Percentiles rank a stretch among this genome's conserved stretches.
phyloP scores from a whole-genome alignment of 1,284 basidiomycete genomes.

The Rhodotorula sp. region DNA sequence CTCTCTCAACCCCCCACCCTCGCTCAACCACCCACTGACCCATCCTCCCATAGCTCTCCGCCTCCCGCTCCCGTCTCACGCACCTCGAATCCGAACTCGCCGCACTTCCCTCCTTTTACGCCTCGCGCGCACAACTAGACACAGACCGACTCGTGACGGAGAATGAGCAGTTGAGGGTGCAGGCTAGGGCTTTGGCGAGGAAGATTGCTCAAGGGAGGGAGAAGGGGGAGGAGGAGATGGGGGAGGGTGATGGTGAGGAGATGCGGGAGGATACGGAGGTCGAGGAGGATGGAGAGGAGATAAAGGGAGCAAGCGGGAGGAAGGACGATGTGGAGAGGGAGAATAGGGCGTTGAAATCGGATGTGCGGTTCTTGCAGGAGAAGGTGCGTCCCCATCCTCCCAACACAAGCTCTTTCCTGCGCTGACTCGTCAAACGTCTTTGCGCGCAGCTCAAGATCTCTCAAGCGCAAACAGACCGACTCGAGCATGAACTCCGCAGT shows the following conservation, averaged over 20 bases:
- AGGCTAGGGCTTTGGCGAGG: slow-evolving; percentile 28
- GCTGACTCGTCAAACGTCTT: background rate
- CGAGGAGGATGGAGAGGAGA: background rate
- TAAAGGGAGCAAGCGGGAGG: background rate
- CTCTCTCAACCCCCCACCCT: background rate
- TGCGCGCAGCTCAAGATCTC: slow-evolving; percentile 21
- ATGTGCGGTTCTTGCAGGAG: slow-evolving; percentile 4
- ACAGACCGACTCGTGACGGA: slow-evolving; percentile 25
- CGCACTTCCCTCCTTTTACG: background rate
- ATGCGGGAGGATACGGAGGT: background rate
- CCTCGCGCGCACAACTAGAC: slow-evolving; percentile 18
- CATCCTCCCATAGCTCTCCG: background rate
- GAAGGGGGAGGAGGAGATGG: background rate
- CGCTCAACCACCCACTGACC: background rate
- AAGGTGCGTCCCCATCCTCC: background rate
- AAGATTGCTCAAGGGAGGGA: slow-evolving; percentile 10
- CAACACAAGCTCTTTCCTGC: background rate
- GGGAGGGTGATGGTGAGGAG: background rate
- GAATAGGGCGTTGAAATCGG: slow-evolving; percentile 8
- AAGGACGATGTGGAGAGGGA: background rate
- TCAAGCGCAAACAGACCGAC: slow-evolving; percentile 15
- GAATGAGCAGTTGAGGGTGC: slow-evolving; percentile 23
- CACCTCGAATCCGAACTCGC: slow-evolving; percentile 9
- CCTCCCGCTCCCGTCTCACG: background rate
- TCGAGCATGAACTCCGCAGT: slow-evolving; percentile 24